phyloP scores from a whole-genome alignment of 352 stramenopile species.

The Achlya hypogyna region DNA sequence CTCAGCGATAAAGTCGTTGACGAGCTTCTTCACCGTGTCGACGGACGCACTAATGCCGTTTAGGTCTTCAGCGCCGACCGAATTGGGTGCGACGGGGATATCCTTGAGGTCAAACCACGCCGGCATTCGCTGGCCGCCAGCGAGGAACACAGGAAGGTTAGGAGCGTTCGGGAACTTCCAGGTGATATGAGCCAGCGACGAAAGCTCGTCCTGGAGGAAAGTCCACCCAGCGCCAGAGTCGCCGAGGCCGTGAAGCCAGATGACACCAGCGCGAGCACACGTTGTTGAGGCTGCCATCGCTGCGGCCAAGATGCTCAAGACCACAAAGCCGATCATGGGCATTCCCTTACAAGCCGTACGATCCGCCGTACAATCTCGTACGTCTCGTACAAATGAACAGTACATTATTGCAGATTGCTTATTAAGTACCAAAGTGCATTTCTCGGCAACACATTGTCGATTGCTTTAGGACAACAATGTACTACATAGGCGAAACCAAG shows the following conservation, averaged over 20 bases:
- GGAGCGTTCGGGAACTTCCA: constrained; percentile 44
- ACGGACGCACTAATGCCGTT: constrained; percentile 9
- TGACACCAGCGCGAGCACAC: constrained; percentile 6
- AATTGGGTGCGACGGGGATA: background rate
- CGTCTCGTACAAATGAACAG: background rate
- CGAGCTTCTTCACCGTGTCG: constrained; percentile 1
- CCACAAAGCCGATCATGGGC: background rate
- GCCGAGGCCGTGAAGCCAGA: constrained; percentile 19
- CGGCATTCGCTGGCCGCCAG: constrained; percentile 55
- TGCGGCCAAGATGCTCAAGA: background rate
- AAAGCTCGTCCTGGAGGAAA: constrained; percentile 11
- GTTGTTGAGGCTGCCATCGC: background rate
- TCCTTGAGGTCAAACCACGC: constrained; percentile 60
- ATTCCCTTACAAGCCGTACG: background rate
- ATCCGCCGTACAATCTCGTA: too few species aligned
- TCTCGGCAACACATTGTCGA: too few species aligned
- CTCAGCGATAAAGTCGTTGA: constrained; percentile 29
- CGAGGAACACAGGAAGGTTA: constrained; percentile 54
- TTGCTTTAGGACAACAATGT: too few species aligned
- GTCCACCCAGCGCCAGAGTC: constrained; percentile 18
- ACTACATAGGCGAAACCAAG: background rate
- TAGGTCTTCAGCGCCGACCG: background rate
- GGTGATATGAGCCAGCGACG: background rate
- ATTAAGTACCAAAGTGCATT: too few species aligned
- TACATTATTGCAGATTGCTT: too few species aligned